These are phyloP conservation scores for Nepenthes gracilis DNA, from an alignment of 148 eudicot genomes.

Conservation along the genomic window DNA sequence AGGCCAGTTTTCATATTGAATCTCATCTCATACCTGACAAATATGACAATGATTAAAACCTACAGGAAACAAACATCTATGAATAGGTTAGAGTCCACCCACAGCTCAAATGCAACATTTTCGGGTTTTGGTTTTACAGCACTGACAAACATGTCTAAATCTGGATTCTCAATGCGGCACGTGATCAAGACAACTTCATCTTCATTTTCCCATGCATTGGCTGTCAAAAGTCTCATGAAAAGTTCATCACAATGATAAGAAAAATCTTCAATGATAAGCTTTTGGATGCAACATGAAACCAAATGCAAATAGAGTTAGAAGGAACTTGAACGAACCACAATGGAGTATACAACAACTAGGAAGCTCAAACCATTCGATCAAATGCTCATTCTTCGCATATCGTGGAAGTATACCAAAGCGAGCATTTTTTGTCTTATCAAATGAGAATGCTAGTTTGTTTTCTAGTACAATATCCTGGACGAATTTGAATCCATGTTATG, in stretches of 20 bases:
- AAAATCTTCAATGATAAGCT: too few relatives aligned
- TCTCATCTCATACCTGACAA: conserved; percentile 74
- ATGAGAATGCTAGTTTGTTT: conserved; percentile 51
- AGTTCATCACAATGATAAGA: too few relatives aligned
- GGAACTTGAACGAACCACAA: conserved; percentile 43
- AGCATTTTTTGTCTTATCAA: conserved; percentile 65
- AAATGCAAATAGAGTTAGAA: not conserved
- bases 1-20: conserved; percentile 72
- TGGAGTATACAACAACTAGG: conserved; percentile 96
- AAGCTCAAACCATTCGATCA: conserved; percentile 93
- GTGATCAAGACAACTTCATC: conserved; percentile 75
- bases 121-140: conserved; percentile 37
- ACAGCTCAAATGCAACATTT: conserved; percentile 64
- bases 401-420: conserved; percentile 97
- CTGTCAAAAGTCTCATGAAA: conserved; percentile 2
- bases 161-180: conserved; percentile 66
- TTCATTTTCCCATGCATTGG: conserved; percentile 64
- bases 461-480: conserved; percentile 89
- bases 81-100: conserved; percentile 12
- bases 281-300: not conserved
- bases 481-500: not conserved
- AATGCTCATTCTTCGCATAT: conserved; percentile 76
- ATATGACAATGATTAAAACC: not conserved
- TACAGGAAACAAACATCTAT: not conserved
- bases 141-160: conserved; percentile 56